phyloP scores from a whole-genome alignment of 129 eudicot species.

The Tagetes patula region DNA sequence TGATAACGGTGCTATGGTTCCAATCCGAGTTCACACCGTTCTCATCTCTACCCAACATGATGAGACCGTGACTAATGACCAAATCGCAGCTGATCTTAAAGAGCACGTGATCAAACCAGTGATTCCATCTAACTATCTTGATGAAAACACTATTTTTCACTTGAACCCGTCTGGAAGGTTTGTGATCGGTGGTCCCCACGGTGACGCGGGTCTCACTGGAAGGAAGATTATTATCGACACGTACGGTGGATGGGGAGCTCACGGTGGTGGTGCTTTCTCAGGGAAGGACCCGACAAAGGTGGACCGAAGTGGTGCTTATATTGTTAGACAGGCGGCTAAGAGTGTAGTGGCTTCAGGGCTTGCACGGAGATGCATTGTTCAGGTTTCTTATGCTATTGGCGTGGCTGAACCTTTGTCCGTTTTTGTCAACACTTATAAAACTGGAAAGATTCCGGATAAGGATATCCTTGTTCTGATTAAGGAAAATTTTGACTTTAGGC shows the following conservation, averaged over 20 bases:
- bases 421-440: constrained; percentile 64
- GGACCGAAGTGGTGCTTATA: constrained; percentile 71
- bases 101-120: constrained; percentile 72
- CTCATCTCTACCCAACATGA: constrained; percentile 82
- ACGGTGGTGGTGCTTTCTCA: constrained; percentile 75
- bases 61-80: constrained; percentile 63
- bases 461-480: constrained; percentile 60
- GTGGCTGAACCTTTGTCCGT: constrained; percentile 76
- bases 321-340: constrained; percentile 77
- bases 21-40: constrained; percentile 66
- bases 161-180: constrained; percentile 72
- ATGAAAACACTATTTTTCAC: constrained; percentile 68
- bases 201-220: constrained; percentile 69
- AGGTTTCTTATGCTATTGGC: constrained; percentile 79
- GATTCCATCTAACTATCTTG: constrained; percentile 58
- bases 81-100: constrained; percentile 58
- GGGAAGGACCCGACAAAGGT: constrained; percentile 78
- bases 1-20: constrained; percentile 72
- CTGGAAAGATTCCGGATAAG: constrained; percentile 67
- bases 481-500: constrained; percentile 80
- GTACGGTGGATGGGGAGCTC: constrained; percentile 81
- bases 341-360: constrained; percentile 76
- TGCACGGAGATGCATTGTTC: constrained; percentile 73
- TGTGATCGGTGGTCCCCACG: constrained; percentile 77
- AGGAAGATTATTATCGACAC: constrained; percentile 72